phyloP scores from a whole-genome alignment of 805 yeast genomes.

The Candida stauntonica region DNA sequence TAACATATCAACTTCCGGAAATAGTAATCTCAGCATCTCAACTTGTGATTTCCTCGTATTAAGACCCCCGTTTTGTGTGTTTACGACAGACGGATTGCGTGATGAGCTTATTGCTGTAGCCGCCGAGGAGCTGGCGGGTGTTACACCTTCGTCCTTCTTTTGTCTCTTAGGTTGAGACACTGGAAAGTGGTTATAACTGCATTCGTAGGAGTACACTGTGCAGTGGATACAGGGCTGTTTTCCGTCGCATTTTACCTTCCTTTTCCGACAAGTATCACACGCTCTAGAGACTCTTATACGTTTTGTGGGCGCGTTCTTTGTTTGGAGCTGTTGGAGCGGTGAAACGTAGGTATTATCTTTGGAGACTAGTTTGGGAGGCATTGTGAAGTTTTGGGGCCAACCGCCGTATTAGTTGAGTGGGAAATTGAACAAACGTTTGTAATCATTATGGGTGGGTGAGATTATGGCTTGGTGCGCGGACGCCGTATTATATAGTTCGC shows the following conservation, averaged over 20 bases:
- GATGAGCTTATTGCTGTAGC: too few relatives aligned
- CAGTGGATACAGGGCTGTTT: constrained; percentile 84
- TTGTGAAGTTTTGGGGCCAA: constrained; percentile 1
- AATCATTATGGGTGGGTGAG: too few relatives aligned
- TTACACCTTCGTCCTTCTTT: constrained; percentile 1
- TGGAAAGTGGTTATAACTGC: constrained; percentile 73
- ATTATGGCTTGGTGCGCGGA: too few relatives aligned
- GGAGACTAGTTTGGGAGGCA: constrained; percentile 26
- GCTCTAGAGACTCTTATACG: constrained; percentile 67
- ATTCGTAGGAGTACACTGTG: constrained; percentile 79
- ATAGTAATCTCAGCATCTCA: constrained; percentile 10
- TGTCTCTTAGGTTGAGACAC: not conserved
- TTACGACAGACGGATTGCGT: not conserved
- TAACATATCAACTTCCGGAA: constrained; percentile 16
- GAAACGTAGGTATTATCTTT: constrained; percentile 24
- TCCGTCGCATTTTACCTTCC: constrained; percentile 82
- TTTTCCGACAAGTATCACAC: constrained; percentile 67
- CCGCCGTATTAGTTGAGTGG: not conserved
- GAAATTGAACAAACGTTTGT: too few relatives aligned
- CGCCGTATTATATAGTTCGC: too few relatives aligned
- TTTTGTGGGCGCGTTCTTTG: constrained; percentile 32
- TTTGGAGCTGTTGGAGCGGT: constrained; percentile 21
- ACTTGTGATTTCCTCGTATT: constrained; percentile 1
- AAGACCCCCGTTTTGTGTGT: not conserved
- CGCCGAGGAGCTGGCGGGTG: too few relatives aligned